These are phyloP conservation scores for Fusarium cicatricum DNA, from an alignment of 2,329 filamentous ascomycete genomes.

Conservation along the genomic window DNA sequence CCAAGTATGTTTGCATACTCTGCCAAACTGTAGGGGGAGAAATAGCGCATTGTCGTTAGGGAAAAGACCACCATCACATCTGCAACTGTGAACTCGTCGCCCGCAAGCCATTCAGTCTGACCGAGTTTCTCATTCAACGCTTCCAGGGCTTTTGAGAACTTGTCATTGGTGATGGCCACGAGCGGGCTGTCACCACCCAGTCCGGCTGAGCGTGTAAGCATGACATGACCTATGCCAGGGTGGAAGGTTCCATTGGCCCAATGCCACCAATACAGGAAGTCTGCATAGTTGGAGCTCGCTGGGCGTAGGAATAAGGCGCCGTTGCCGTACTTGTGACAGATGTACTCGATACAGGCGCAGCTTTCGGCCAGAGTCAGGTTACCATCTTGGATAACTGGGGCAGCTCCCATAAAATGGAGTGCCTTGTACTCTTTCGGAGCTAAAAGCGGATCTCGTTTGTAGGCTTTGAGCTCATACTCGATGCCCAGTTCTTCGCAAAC, in stretches of 20 bases:
- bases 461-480: slow-evolving; percentile 51
- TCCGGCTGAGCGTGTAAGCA: slow-evolving; percentile 44
- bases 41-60: slow-evolving; percentile 68
- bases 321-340: slow-evolving; percentile 60
- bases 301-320: slow-evolving; percentile 59
- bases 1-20: slow-evolving; percentile 53
- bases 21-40: slow-evolving; percentile 53
- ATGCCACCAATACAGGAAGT: slow-evolving; percentile 73
- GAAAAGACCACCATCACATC: slow-evolving; percentile 71
- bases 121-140: slow-evolving; percentile 59
- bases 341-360: slow-evolving; percentile 68
- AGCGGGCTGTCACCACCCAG: slow-evolving; percentile 34
- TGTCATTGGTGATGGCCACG: slow-evolving; percentile 43
- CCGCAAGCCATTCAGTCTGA: slow-evolving; percentile 63
- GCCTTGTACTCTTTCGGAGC: slow-evolving; percentile 36
- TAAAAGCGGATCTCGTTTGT: slow-evolving; percentile 29
- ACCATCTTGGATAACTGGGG: slow-evolving; percentile 68
- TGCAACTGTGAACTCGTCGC: slow-evolving; percentile 68
- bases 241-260: slow-evolving; percentile 59
- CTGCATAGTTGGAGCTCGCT: slow-evolving; percentile 58
- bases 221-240: slow-evolving; percentile 48
- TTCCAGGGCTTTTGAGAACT: slow-evolving; percentile 54
- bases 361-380: slow-evolving; percentile 64
- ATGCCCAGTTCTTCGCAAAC: slow-evolving; percentile 70
- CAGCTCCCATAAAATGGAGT: slow-evolving; percentile 59